Percentiles rank a stretch among this genome's conserved stretches.
These are phyloP conservation scores for Sugiyamaella boreocaroliniensis DNA, from an alignment of 805 yeast species.

Conservation along the genomic window DNA sequence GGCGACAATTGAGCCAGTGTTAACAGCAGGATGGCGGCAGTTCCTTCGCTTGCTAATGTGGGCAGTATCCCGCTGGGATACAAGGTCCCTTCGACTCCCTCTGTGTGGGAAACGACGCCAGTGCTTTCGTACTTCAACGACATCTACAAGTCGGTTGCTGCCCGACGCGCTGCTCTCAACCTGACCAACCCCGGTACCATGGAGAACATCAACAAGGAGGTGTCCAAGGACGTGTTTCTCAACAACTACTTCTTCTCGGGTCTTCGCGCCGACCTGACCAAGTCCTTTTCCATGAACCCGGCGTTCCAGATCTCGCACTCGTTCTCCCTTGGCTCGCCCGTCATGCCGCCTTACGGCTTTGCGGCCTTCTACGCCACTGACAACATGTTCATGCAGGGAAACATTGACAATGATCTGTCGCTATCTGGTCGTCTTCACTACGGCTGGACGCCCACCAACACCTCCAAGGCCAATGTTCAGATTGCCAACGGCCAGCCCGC, in stretches of 20 bases:
- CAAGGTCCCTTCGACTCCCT: conserved; percentile 10
- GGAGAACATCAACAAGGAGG: conserved; percentile 91
- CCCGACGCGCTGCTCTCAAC: conserved; percentile 75
- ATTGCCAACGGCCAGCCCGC: conserved; percentile 83
- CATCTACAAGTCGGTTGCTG: conserved; percentile 61
- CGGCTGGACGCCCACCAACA: conserved; percentile 75
- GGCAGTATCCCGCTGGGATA: conserved; percentile 18
- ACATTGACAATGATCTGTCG: conserved; percentile 78
- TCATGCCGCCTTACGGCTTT: conserved; percentile 85
- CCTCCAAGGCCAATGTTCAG: conserved; percentile 82
- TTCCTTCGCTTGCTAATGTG: conserved; percentile 24
- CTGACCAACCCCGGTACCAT: conserved; percentile 90
- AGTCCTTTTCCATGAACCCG: conserved; percentile 84
- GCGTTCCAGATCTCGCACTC: conserved; percentile 96
- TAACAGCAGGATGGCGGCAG: conserved; percentile 12
- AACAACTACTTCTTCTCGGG: conserved; percentile 90
- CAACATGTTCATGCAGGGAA: conserved; percentile 80
- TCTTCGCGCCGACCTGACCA: conserved; percentile 90
- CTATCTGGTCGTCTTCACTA: conserved; percentile 85
- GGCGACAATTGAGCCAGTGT: too few relatives aligned
- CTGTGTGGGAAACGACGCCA: conserved; percentile 77
- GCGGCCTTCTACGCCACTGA: conserved; percentile 86
- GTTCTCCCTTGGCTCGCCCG: conserved; percentile 77
- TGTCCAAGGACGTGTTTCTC: conserved; percentile 84
- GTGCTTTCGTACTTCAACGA: conserved; percentile 72